Evolutionary conservation across 2,329 filamentous ascomycete genomes (phyloP), one percentile per base, ranked within the genome.

Genomic region (Cordyceps javanica): DNA sequence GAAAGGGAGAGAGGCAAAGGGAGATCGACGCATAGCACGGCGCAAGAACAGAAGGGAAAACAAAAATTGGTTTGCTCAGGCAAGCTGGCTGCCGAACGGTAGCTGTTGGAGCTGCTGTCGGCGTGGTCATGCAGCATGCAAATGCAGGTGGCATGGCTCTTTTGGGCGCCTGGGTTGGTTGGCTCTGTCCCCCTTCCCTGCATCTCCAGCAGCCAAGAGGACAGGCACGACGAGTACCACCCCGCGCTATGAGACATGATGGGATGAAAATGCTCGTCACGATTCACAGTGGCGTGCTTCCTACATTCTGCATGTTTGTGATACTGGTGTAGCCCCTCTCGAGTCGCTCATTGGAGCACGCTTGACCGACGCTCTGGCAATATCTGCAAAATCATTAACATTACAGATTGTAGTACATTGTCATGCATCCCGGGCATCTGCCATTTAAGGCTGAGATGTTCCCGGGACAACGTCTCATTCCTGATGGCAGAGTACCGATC

Each of bases 121-220:
- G 50, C 38, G 28, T 42, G 19, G 26, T 38, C 26, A 42, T 53
- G 50, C 50, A 53, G 36, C 38, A 53, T 42, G 50, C 50, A 42
- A 26, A 38, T 53, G 50, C 38, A 44, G 26, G 25, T n/a, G 13
- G 26, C 44, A 11, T n/a, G 44, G 23, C 16, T 32, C 11, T 6
- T 6, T 32, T 32, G 30, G 46, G 21, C 30, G 10, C 19, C 10
- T 34, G 28, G 13, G 8, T 19, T 21, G 36, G 4, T 36, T 36
- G 32, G 11, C 21, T 25, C 13, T 16, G 10, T 52, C 10, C 21
- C n/a, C 19, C 46, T 7, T 19, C 19, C 13, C 21, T 21, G 23
- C 23, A 39, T 28, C 13, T 42, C 32, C 36, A 11, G 16, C 11
- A 13, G n/a, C 48, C 32, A 38, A 28, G 14, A 11, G 7, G 5